A percentile compares a stretch with the other conserved stretches of the same genome.
Conservation (phyloP, 495 filamentous ascomycete species). For the Letharia columbiana region DNA sequence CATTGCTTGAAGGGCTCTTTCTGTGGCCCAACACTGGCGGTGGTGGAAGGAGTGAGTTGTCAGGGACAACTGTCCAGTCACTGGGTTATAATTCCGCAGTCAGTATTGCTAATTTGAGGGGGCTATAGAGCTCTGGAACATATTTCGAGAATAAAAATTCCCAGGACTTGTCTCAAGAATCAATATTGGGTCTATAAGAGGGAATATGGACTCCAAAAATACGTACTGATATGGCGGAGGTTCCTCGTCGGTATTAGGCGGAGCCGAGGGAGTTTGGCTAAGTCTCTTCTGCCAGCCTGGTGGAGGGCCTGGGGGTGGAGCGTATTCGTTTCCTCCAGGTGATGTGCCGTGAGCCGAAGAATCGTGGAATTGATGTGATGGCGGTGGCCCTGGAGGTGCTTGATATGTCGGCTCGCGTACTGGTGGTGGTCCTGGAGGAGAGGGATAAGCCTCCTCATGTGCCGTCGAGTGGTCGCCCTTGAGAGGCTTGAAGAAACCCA, state of each 20-base stretch:
- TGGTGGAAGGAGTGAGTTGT: conserved; percentile 72
- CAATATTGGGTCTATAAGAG: neutral
- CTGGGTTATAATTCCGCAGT: neutral
- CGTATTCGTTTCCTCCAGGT: conserved; percentile 19
- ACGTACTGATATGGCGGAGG: conserved; percentile 51
- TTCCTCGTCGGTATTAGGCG: conserved; percentile 21
- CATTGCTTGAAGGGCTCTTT: conserved; percentile 64
- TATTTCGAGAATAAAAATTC: neutral
- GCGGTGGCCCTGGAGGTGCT: conserved; percentile 29
- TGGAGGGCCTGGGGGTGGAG: conserved; percentile 29
- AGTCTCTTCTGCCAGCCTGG: conserved; percentile 22
- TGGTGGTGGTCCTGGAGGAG: conserved; percentile 16
- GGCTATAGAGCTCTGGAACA: neutral
- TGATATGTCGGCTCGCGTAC: conserved; percentile 8
- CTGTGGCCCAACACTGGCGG: conserved; percentile 65
- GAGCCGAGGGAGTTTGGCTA: conserved; percentile 23
- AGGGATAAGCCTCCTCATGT: conserved; percentile 6
- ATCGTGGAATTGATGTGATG: conserved; percentile 30
- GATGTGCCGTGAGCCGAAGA: conserved; percentile 14
- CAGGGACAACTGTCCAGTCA: conserved; percentile 75
- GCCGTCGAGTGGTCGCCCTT: conserved; percentile 19
- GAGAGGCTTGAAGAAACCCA: conserved; percentile 25
- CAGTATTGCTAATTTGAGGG: neutral
- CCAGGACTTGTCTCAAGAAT: neutral
- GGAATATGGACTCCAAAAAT: neutral